Evolutionary conservation across 768 basidiomycete species (phyloP), one percentile per base, ranked within the genome.

Genomic region (Serendipita sp.): DNA sequence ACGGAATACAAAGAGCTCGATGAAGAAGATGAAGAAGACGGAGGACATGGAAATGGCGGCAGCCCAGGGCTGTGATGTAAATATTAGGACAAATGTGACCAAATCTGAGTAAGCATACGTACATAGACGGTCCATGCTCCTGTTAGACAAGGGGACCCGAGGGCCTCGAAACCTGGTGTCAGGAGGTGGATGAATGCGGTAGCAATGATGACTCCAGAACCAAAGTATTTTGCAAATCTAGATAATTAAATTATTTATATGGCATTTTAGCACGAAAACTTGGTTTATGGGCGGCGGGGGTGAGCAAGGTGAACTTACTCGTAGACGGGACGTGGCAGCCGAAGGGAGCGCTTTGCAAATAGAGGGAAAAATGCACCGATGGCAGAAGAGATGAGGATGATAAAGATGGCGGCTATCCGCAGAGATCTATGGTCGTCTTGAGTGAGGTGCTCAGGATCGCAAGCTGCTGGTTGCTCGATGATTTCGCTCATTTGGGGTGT

Each of bases 151-250:
- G 79, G 75, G 0, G 84, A 86, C 18, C 76, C 73, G 3, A 98
- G 78, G 44, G 81, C 88, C 10, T 82, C 82, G 54, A 90, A 75
- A 0, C 83, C 94, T 0, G 94, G 87, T 3, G 81, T 75, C 3
- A 95, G 77, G 0, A 95, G 79, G 73, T 92, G 89, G 41, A 91
- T 89, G 72, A 90, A 95, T 2, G 89, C 86, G 8, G 92, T 95
- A 0, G 91, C 91, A 65, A 96, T 86, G 69, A 91, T 90, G 58
- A 91, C 88, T 30, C 91, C 91, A 13, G 89, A 91, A 32, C 91
- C 91, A 74, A 94, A 93, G 73, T 86, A 91, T 74, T 91, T 92
- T 36, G 88, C 85, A 72, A 92, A 89, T 62, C 87, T 88, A 60
- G 2, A 18, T 44, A 28, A 56, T 32, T 13, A 32, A 10, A 60